Conservation (phyloP, 1,284 basidiomycete species). For the Ustilago shanxiensis region DNA sequence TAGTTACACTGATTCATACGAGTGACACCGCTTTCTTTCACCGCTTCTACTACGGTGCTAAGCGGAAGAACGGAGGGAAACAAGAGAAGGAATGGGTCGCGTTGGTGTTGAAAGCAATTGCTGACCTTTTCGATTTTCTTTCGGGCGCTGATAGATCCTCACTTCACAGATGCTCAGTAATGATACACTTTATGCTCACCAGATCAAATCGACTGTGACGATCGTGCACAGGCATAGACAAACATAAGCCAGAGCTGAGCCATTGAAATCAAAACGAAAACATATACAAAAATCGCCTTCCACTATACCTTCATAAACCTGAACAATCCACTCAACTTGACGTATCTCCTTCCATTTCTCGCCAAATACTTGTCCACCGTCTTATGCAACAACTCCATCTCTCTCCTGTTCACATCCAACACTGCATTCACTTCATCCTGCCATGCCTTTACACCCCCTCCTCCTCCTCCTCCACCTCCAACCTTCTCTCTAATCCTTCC, state of each 20-base stretch:
- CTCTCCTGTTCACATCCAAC: slow-evolving; percentile 38
- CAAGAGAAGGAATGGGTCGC: background rate
- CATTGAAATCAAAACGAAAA: background rate
- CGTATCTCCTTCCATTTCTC: slow-evolving; percentile 63
- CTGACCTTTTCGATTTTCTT: slow-evolving; percentile 1
- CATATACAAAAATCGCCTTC: background rate
- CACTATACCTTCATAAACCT: slow-evolving; percentile 63
- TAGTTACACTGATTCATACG: slow-evolving; percentile 46
- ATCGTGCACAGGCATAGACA: no score
- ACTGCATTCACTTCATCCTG: slow-evolving; percentile 46
- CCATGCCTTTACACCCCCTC: slow-evolving; percentile 23
- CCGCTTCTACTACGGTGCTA: no score
- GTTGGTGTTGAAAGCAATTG: background rate
- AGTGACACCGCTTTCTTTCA: background rate
- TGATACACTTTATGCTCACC: no score
- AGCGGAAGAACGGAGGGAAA: background rate
- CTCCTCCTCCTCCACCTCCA: background rate
- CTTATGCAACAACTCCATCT: slow-evolving; percentile 35
- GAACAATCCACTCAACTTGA: slow-evolving; percentile 64
- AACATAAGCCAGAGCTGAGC: no score
- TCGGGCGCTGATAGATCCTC: background rate
- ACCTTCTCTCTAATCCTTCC: slow-evolving; percentile 27
- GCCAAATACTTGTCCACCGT: slow-evolving; percentile 60
- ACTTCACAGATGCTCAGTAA: no score
- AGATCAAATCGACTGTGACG: no score